Base-by-base conservation (phyloP, 805 yeast genomes). In the Limtongozyma cylindracea region DNA sequence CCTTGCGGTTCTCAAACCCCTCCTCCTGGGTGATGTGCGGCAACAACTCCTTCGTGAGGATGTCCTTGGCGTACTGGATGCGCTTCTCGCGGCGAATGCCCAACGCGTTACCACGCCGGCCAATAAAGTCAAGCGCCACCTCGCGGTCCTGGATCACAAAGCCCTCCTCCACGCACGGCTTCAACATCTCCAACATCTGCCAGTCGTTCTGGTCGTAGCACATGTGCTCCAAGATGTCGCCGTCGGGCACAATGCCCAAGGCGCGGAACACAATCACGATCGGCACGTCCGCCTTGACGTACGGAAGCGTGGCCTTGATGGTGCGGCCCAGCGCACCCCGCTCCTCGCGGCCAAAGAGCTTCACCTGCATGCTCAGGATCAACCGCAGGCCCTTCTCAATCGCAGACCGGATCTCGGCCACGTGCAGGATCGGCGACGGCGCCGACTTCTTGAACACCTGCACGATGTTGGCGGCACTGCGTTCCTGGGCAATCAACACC, bases 111-210 rank as follows among this genome's bases (percentile, higher is more conserved):
- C 88, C 82, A 67, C 99, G 80, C 54, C 96, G 76, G 34, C 98
- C 99, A 39, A 88, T 88, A 47, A 70, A 88, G 54, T 88, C 98
- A 30, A 88, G 62, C 2, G 98, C 98, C 23, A 91, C 92, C 52
- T 88, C 96, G 40, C 93, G 70, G 41, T 91, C 95, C 53, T 88
- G 98, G 32, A 88, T 82, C 24, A 88, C 88, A 47, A 88, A 91
- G 24, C 95, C 98, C 53, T 91, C 98, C 47, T 88, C 99, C 29
- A 88, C 91, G 62, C 96, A 88, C 5, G 99, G 98, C 46, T 88
- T 91, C 39, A 88, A 59, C 88, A 88, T 78, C 50, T 88, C 99
- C 46, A 88, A 61, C 98, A 88, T 88, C 50, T 88, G 98, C 95
- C 96, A 84, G 53, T 88, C 99, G 33, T 71, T 74, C 28, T 78